Evolutionary conservation across 148 eudicot genomes (phyloP), one percentile per base, ranked within the genome.

Genomic region (Gaultheria prostrata): DNA sequence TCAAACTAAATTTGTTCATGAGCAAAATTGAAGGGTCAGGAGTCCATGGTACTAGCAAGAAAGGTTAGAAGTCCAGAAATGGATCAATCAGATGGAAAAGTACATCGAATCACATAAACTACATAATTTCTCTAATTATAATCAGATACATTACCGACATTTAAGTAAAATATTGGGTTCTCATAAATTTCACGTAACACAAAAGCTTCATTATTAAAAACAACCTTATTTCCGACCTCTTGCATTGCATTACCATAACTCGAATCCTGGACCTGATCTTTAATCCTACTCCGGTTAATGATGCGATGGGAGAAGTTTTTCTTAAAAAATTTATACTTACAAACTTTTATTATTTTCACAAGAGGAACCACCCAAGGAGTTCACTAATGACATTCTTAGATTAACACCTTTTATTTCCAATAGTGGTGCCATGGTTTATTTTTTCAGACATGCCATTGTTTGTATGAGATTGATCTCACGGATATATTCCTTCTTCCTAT

Each of bases 401-500:
- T 26, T 13, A 8, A 12, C 33, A 65, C 28, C 71, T 65, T 65
- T 26, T 65, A 28, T 10, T 28, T 28, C 8, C 4, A 12, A 4
- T 30, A 28, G 13, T 67, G 72, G 72, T 28, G 35, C 72, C 35
- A 28, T 67, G 28, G 72, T 67, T 67, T 67, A 67, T 67, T 30
- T 20, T 59, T 21, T 8, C 28, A 59, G 28, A n/a, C 26, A 59
- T 21, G 28, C 12, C 46, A 71, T 33, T 33, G 17, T 32, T 6
- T 17, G 7, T 76, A 14, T 49, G 79, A 51, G 35, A 26, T 13
- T 76, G 26, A 32, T 77, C 61, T 51, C 50, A 26, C 6, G 80
- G 80, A 77, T 53, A 77, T 77, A 53, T 77, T 53, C 63, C 80
- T 30, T 30, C 26, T 63, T 63, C 30, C 15, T 9, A 24, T 63